Percentiles rank a stretch among this genome's conserved stretches.
Evolutionary conservation across 768 basidiomycete genomes (phyloP).

Genomic region (Butyriboletus loyo): DNA sequence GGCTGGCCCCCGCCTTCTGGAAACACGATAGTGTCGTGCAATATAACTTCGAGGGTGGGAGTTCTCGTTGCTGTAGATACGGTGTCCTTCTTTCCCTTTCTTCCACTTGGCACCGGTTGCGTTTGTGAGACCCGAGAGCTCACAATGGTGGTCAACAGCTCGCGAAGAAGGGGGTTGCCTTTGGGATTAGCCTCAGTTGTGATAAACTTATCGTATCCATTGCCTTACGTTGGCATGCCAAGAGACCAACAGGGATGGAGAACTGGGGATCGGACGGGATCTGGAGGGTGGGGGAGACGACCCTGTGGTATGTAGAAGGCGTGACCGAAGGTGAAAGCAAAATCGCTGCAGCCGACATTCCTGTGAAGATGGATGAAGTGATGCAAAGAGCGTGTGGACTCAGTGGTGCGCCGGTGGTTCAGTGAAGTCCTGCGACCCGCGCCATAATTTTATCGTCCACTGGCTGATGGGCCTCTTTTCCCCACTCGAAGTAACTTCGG

Average conservation of each 20-base stretch:
- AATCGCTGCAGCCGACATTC: conserved; percentile 38
- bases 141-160: conserved; percentile 57
- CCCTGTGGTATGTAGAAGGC: conserved; percentile 61
- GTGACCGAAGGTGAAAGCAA: conserved; percentile 43
- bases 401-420: background rate
- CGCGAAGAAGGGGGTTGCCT: conserved; percentile 70
- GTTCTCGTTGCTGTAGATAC: conserved; percentile 41
- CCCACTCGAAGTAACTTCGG: no score
- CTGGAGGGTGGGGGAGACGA: conserved; percentile 54
- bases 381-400: background rate
- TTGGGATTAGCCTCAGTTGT: conserved; percentile 8
- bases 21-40: conserved; percentile 78
- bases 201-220: conserved; percentile 4
- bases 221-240: conserved; percentile 72
- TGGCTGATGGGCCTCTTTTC: background rate
- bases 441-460: background rate
- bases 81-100: conserved; percentile 54
- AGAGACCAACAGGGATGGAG: conserved; percentile 68
- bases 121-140: conserved; percentile 47
- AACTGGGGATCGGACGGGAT: conserved; percentile 49
- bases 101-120: conserved; percentile 37
- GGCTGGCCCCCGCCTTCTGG: conserved; percentile 85
- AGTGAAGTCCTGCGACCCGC: background rate
- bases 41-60: conserved; percentile 59
- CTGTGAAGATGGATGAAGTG: background rate